Evolutionary conservation across 2,329 filamentous ascomycete species (phyloP), one percentile per base, ranked within the genome.

Genomic region (Apiospora kogelbergensis): DNA sequence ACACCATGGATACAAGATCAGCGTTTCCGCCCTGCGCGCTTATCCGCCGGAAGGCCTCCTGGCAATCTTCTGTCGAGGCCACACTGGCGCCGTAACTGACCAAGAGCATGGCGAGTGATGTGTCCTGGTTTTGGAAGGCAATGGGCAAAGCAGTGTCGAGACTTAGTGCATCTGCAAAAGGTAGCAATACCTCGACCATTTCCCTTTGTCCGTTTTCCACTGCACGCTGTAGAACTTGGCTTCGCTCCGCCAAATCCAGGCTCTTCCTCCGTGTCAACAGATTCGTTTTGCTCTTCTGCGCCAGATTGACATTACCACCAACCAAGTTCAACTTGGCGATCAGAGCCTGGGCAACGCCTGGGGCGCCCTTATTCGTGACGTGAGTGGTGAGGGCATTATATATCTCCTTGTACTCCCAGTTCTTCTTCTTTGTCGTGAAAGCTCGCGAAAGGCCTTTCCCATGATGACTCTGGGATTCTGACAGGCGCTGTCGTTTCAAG

Each of bases 321-420:
- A 81, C 82, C 1, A 80, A 76, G 44, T 81, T 79, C 42, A 89
- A 77, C 75, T 85, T 86, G 3, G 77, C 79, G 40, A 89, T 82
- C 30, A 89, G 80, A 0, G 84, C 85, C 73, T 89, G 85, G n/a
- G 85, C 87, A 5, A 89, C 83, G 10, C 84, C 87, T 0, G 87
- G 82, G 0, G 85, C 82, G 15, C 86, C 86, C 20, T 77, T 78
- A 63, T 82, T 84, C 44, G 80, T 77, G 68, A 89, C 81, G 73
- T 87, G 86, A 53, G 79, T 78, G 63, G 84, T 79, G 67, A 89
- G 79, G 17, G 84, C 83, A 65, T 84, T 83, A 65, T 88, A 84
- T 24, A 89, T 82, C 71, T 89, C 84, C 57, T 81, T 82, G 13
- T 85, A 81, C 37, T 88, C 84, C 83, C 84, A 87, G 53, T 80